Evolutionary conservation across 805 yeast genomes (phyloP).

Genomic region (Candida coquimbonensis): DNA sequence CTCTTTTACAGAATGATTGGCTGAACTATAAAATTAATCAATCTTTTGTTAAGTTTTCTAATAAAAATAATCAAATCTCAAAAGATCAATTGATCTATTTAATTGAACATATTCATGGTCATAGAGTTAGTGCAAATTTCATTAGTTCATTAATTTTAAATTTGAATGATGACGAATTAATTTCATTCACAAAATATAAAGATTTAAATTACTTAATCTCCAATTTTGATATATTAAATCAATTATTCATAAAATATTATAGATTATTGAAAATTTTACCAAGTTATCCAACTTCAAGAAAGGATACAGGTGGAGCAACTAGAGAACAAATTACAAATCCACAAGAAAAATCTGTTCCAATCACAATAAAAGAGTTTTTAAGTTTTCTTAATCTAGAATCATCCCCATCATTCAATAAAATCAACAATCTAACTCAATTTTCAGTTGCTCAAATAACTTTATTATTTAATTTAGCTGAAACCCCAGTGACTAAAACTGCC

Average conservation of each 20-base stretch:
- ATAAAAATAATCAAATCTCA: constrained; percentile 24
- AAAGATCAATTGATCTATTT: constrained; percentile 30
- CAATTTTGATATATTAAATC: constrained; percentile 34
- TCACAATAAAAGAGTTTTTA: constrained; percentile 30
- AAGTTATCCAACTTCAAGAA: constrained; percentile 4
- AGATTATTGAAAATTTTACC: constrained; percentile 9
- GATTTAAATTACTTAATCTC: constrained; percentile 33
- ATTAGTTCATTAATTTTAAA: constrained; percentile 24
- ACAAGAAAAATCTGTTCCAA: constrained; percentile 24
- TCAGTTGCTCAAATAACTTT: constrained; percentile 35
- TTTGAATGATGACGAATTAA: constrained; percentile 24
- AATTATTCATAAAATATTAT: constrained; percentile 29
- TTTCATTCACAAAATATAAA: constrained; percentile 29
- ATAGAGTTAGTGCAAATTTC: constrained; percentile 32
- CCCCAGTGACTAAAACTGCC: neutral
- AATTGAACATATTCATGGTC: constrained; percentile 29
- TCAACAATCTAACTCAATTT: constrained; percentile 33
- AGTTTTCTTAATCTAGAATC: constrained; percentile 29
- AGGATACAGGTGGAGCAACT: constrained; percentile 5
- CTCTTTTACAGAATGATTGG: constrained; percentile 35
- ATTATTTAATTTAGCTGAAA: constrained; percentile 23
- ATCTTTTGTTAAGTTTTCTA: constrained; percentile 27
- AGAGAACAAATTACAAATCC: constrained; percentile 9
- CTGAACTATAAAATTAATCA: constrained; percentile 28
- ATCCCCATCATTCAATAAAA: constrained; percentile 25